phyloP scores from a whole-genome alignment of 2,329 filamentous ascomycete species.

The Aureobasidium sp. region DNA sequence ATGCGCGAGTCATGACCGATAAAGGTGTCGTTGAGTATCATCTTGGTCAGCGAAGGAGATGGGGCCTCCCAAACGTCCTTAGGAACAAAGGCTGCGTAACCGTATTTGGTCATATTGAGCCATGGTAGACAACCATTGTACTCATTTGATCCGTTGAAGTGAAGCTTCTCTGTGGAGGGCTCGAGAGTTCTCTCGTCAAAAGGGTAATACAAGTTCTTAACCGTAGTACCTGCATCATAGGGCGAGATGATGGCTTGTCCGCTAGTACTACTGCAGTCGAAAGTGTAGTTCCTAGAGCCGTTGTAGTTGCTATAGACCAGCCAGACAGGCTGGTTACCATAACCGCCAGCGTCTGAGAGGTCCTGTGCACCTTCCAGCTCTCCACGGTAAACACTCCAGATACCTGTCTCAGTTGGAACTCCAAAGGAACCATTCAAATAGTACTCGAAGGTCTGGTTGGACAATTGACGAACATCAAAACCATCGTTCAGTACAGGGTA shows the following conservation, averaged over 20 bases:
- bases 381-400: constrained; percentile 54
- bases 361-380: constrained; percentile 43
- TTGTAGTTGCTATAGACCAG: constrained; percentile 46
- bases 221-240: constrained; percentile 46
- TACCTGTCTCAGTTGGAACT: constrained; percentile 48
- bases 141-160: constrained; percentile 41
- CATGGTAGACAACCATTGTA: constrained; percentile 50
- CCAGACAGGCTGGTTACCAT: constrained; percentile 36
- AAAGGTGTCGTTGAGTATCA: constrained; percentile 37
- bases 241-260: constrained; percentile 49
- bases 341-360: constrained; percentile 32
- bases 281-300: constrained; percentile 46
- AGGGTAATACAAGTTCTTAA: constrained; percentile 58
- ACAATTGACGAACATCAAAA: constrained; percentile 48
- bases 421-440: constrained; percentile 47
- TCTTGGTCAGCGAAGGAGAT: constrained; percentile 52
- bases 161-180: constrained; percentile 39
- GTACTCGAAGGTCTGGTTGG: constrained; percentile 48
- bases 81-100: constrained; percentile 55
- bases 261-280: constrained; percentile 46
- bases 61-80: constrained; percentile 44
- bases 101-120: constrained; percentile 49
- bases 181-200: constrained; percentile 50
- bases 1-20: constrained; percentile 53
- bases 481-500: constrained; percentile 56